Base-by-base conservation (phyloP, 768 basidiomycete genomes). In the Cyathus striatus region DNA sequence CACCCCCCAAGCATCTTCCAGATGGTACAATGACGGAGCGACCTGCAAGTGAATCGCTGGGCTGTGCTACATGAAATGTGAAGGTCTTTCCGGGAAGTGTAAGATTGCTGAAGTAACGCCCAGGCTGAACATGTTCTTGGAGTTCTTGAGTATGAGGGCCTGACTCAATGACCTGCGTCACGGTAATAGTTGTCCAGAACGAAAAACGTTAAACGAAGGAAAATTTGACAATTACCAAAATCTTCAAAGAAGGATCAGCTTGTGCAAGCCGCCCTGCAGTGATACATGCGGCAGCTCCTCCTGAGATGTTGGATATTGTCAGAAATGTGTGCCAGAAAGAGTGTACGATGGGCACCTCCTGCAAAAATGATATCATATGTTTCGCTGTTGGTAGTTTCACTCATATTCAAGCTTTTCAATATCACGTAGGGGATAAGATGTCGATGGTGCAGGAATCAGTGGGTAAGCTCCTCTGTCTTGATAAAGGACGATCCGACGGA, bases 1-100 rank as follows among this genome's bases (percentile, higher is more conserved):
- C 82, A 4, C 83, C 83, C 3, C 83, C 83, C 4, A 86, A 51
- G 32, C 69, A 72, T 41, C 73, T 66, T 0, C 75, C 81, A 21
- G 62, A 53, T 0, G 69, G 65, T 4, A 79, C 65, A 26, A 75
- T 37, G 3, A 63, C 51, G 4, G 61, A 50, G 3, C 83, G 78
- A 4, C 72, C 75, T 13, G 54, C 65, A 23, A 68, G 42, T 5
- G 64, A 58, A 26, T 71, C 58, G 42, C 68, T 73, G 1, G 63
- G 60, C 48, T 72, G 73, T 4, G 69, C 65, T 18, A 60, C 60
- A 44, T 81, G 65, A 45, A 66, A 63, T 2, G 68, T 69, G 42
- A 83, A 61, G 0, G 73, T 73, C 21, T 64, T 66, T 27, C 64
- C 63, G 2, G 50, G 59, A 1, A 64, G 62, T 0, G 52, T 45